These are phyloP conservation scores for Suillus fuscotomentosus DNA, from an alignment of 768 basidiomycete species.

Conservation along the genomic window DNA sequence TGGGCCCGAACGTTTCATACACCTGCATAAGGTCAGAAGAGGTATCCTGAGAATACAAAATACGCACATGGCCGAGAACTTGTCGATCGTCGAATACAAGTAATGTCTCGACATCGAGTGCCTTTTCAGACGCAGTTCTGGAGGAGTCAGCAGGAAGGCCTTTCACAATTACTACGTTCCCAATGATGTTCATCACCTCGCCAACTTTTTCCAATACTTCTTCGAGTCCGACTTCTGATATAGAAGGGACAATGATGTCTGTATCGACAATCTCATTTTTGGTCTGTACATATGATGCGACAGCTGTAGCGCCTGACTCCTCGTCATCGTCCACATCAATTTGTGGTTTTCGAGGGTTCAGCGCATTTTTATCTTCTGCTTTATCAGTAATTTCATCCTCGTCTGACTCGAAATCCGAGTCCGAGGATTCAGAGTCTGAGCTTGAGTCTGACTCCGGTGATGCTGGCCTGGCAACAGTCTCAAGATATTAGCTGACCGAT, in stretches of 20 bases:
- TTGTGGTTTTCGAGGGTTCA: constrained; percentile 2
- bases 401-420: constrained; percentile 22
- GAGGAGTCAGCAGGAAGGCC: constrained; percentile 48
- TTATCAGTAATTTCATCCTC: constrained; percentile 16
- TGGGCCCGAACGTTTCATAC: constrained; percentile 95
- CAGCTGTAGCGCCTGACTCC: constrained; percentile 39
- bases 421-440: constrained; percentile 23
- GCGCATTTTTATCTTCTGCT: constrained; percentile 2
- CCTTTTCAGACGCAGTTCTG: constrained; percentile 51
- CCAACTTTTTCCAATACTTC: constrained; percentile 76
- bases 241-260: constrained; percentile 59
- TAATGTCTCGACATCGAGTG: constrained; percentile 86
- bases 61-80: constrained; percentile 86
- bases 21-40: constrained; percentile 47
- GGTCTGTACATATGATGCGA: constrained; percentile 54
- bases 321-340: constrained; percentile 54
- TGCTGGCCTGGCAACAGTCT: constrained; percentile 23
- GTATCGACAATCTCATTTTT: constrained; percentile 68
- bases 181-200: constrained; percentile 73
- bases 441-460: constrained; percentile 42
- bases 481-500: constrained; percentile 17
- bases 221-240: constrained; percentile 59
- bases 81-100: constrained; percentile 87
- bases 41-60: constrained; percentile 2
- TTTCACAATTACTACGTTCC: constrained; percentile 69